phyloP scores from a whole-genome alignment of 1,284 basidiomycete species.

The Rhodotorula mucilaginosa region DNA sequence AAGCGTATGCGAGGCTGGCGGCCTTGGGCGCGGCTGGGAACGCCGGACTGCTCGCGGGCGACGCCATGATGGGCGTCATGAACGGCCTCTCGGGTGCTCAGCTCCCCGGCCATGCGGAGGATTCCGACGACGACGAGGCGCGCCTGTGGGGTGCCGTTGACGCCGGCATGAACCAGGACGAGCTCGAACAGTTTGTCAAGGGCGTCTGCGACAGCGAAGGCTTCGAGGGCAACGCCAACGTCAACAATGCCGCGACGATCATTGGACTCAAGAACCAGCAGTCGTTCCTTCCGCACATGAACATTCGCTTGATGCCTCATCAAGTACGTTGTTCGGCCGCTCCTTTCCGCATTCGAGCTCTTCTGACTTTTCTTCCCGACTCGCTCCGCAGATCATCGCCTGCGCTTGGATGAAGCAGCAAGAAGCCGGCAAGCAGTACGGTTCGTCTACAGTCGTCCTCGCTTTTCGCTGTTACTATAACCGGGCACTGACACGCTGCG shows the following conservation, averaged over 20 bases:
- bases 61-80: not conserved
- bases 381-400: slow-evolving; percentile 60
- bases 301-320: slow-evolving; percentile 61
- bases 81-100: not conserved
- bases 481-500: slow-evolving; percentile 31
- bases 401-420: slow-evolving; percentile 51
- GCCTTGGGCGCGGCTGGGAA: not conserved
- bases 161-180: slow-evolving; percentile 4
- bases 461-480: not conserved
- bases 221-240: slow-evolving; percentile 38
- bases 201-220: slow-evolving; percentile 17
- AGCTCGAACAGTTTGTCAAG: slow-evolving; percentile 17
- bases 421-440: slow-evolving; percentile 43
- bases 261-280: slow-evolving; percentile 54
- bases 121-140: slow-evolving; percentile 2
- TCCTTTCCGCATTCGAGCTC: not conserved
- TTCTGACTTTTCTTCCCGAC: not conserved
- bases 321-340: not conserved
- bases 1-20: no score
- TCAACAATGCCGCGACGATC: slow-evolving; percentile 56
- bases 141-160: not conserved
- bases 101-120: not conserved
- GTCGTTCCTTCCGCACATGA: slow-evolving; percentile 57
- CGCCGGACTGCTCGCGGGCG: not conserved
- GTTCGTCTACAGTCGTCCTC: slow-evolving; percentile 46